Evolutionary conservation across 1,284 basidiomycete species (phyloP), one percentile per base, ranked within the genome.

Genomic region (Anthracocystis panici-leucophaei): DNA sequence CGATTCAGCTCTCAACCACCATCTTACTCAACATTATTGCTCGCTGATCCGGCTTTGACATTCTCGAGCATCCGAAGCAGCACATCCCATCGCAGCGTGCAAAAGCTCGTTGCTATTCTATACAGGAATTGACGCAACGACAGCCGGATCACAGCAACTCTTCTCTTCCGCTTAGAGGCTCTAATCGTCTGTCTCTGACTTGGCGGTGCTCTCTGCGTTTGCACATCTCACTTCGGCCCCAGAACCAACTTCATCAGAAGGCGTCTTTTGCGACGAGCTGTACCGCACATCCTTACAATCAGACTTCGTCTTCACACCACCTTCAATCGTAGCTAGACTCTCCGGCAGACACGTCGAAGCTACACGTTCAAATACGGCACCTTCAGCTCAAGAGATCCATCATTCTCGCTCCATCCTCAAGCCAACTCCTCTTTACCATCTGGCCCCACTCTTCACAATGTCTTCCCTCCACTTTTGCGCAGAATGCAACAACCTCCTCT

Each of bases 401-500:
- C 29, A 23, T 20, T 21, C 42, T 21, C 42, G 42, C 42, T 21
- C 21, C 12, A 20, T 44, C 42, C 42, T 44, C n/a, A 5, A 14
- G 12, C 29, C 46, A 3, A 9, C 16, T 2, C 18, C 46, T 21
- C 18, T 18, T n/a, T 27, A 27, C 53, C 12, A 21, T 4, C 27
- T 25, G 25, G 31, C 33, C 3, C 29, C 33, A 23, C 44, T 10
- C n/a, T 44, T 6, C 20, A 1, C 56, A 33, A 83, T 83, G 82
- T 76, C 80, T 5, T 79, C 81, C 18, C 74, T 84, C 23, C 75
- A 84, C 65, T 84, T 84, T 54, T 84, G 82, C 54, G 77, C 78
- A 18, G 82, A 82, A 58, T 84, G 82, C 88, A 97, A 96, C 88
- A 97, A 97, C 86, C 89, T 97, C 42, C 89, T 97, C 53, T 96